These are phyloP conservation scores for Stemphylium beticola DNA, from an alignment of 2,329 filamentous ascomycete species.

Conservation along the genomic window DNA sequence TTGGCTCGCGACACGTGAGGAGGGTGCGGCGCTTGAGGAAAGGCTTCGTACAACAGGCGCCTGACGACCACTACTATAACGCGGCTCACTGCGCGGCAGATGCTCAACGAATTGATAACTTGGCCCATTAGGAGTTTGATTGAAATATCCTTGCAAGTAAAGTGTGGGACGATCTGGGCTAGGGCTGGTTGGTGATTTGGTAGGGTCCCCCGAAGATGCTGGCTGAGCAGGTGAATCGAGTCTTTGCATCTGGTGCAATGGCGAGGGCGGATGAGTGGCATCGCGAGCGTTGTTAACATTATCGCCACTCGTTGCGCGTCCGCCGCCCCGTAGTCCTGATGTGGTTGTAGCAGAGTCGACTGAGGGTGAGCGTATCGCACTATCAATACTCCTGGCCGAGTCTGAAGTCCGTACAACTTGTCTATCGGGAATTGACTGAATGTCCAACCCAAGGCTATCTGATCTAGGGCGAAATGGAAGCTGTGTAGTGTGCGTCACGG, in stretches of 20 bases:
- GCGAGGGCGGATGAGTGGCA: slow-evolving; percentile 18
- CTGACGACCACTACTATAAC: slow-evolving; percentile 15
- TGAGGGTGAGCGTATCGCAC: neutral
- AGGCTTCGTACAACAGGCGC: slow-evolving; percentile 22
- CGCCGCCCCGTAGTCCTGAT: slow-evolving; percentile 24
- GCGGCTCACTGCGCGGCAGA: slow-evolving; percentile 31
- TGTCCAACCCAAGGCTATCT: neutral
- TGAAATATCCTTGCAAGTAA: slow-evolving; percentile 17
- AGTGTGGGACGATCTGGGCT: neutral
- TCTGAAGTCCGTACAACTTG: slow-evolving; percentile 15
- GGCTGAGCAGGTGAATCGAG: slow-evolving; percentile 16
- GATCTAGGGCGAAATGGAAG: slow-evolving; percentile 33
- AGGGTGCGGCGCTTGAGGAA: slow-evolving; percentile 31
- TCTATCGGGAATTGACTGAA: slow-evolving; percentile 2
- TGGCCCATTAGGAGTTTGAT: neutral
- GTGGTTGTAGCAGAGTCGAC: slow-evolving; percentile 16
- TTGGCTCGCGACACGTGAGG: slow-evolving; percentile 9
- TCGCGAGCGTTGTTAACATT: slow-evolving; percentile 14
- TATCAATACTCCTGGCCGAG: slow-evolving; percentile 14
- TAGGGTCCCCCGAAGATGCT: slow-evolving; percentile 1
- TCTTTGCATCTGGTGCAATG: slow-evolving; percentile 25
- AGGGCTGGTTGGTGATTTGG: neutral
- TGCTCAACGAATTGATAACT: slow-evolving; percentile 10
- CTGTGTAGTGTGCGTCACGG: slow-evolving; percentile 16
- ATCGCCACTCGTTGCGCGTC: slow-evolving; percentile 3